These are phyloP conservation scores for Scheffersomyces stipitis DNA, from an alignment of 805 yeast genomes.

Conservation along the genomic window DNA sequence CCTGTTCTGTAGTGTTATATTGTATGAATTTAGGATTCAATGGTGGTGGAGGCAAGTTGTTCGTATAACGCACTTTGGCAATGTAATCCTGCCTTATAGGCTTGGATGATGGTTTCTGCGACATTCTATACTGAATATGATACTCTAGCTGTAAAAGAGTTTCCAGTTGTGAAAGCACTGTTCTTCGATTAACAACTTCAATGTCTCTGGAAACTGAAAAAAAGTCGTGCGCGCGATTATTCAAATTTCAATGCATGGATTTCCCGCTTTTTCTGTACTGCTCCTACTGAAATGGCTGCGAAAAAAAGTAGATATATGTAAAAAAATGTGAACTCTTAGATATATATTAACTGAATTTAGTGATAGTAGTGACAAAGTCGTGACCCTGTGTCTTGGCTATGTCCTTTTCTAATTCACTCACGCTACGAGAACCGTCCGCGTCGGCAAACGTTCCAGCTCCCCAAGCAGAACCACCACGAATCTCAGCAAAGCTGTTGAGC, in stretches of 20 bases:
- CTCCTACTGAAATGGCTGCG: too few species aligned
- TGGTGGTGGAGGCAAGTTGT: slow-evolving; percentile 90
- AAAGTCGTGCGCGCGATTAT: too few species aligned
- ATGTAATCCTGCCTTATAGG: slow-evolving; percentile 70
- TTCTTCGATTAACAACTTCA: too few species aligned
- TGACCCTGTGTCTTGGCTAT: slow-evolving; percentile 22
- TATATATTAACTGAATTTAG: slow-evolving; percentile 19
- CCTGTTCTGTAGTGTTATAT: slow-evolving; percentile 41
- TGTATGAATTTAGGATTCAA: slow-evolving; percentile 83
- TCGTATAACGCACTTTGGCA: slow-evolving; percentile 79
- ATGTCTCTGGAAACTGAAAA: too few species aligned
- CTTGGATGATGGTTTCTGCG: slow-evolving; percentile 22
- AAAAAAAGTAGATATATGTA: too few species aligned
- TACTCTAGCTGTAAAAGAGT: too few species aligned
- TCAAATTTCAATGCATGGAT: too few species aligned
- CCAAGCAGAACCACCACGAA: slow-evolving; percentile 28
- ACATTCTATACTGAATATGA: too few species aligned
- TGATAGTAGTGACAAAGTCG: slow-evolving; percentile 15
- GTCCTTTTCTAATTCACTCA: slow-evolving; percentile 17
- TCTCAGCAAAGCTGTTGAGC: slow-evolving; percentile 15
- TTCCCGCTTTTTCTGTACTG: too few species aligned
- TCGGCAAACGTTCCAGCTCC: slow-evolving; percentile 29
- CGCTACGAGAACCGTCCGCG: slow-evolving; percentile 19
- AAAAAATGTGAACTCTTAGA: too few species aligned
- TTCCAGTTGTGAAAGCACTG: too few species aligned